Percentiles rank a stretch among this genome's conserved stretches.
Conservation (phyloP, 73 alveolate genomes). For the Tetrahymena borealis region DNA sequence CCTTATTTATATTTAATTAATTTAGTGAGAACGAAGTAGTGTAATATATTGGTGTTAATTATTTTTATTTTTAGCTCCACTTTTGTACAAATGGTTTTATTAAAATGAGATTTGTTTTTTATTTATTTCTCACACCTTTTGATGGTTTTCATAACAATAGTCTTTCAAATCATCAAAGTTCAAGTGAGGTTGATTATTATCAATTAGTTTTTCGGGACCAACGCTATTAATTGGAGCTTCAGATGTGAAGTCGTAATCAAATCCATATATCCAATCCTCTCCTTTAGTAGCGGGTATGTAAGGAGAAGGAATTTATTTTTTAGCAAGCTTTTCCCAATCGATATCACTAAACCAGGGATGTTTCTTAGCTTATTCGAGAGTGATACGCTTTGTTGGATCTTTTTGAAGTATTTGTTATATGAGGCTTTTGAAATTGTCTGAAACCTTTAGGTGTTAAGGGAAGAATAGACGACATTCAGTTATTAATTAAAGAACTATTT, state of each 20-base stretch:
- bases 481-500: conserved; percentile 47
- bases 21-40: too few relatives aligned
- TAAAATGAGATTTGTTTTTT: too few relatives aligned
- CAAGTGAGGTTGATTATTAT: not conserved
- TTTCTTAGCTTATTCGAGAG: conserved; percentile 46
- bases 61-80: too few relatives aligned
- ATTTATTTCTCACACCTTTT: too few relatives aligned
- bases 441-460: conserved; percentile 33
- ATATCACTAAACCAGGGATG: conserved; percentile 77
- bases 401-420: conserved; percentile 1
- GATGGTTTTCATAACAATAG: not conserved
- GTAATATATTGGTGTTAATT: too few relatives aligned
- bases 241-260: conserved; percentile 36
- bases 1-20: too few relatives aligned
- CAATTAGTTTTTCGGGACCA: not conserved
- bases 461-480: conserved; percentile 38
- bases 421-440: conserved; percentile 52
- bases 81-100: too few relatives aligned
- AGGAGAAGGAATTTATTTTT: conserved; percentile 42
- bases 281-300: conserved; percentile 24
- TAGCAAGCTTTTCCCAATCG: conserved; percentile 33
- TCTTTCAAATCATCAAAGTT: not conserved
- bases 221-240: conserved; percentile 39
- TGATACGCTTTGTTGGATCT: not conserved
- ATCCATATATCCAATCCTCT: conserved; percentile 12